A percentile compares a stretch with the other conserved stretches of the same genome.
These are phyloP conservation scores for Apiospora sp. DNA, from an alignment of 2,329 filamentous ascomycete species.

Conservation along the genomic window DNA sequence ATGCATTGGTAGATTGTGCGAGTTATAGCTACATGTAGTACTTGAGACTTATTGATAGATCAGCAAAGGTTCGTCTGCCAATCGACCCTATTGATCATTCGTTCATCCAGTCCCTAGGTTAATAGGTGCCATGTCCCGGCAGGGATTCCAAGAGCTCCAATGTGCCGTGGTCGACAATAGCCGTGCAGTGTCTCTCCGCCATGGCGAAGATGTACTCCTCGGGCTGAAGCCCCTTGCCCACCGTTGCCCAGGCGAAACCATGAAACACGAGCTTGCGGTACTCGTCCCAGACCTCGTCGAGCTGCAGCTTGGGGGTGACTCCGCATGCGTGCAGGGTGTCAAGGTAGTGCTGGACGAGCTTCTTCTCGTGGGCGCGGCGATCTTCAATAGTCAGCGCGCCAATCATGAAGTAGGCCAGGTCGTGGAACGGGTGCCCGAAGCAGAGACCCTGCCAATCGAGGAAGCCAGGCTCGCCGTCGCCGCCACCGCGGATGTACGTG, in stretches of 20 bases:
- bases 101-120: too few relatives aligned
- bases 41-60: too few relatives aligned
- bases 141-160: background rate
- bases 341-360: slow-evolving; percentile 31
- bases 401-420: slow-evolving; percentile 32
- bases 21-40: too few relatives aligned
- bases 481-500: slow-evolving; percentile 44
- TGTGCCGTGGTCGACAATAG: background rate
- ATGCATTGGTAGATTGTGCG: too few relatives aligned
- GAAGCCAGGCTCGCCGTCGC: background rate
- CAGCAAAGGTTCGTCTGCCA: too few relatives aligned
- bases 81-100: too few relatives aligned
- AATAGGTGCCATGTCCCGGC: background rate
- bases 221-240: background rate
- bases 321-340: slow-evolving; percentile 28
- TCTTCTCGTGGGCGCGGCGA: slow-evolving; percentile 29
- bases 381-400: slow-evolving; percentile 26
- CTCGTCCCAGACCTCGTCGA: slow-evolving; percentile 32
- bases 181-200: background rate
- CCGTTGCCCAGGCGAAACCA: slow-evolving; percentile 31
- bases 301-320: slow-evolving; percentile 27
- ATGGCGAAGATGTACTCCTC: slow-evolving; percentile 11
- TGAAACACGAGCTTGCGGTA: slow-evolving; percentile 32
- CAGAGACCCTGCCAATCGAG: background rate
- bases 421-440: background rate